Conservation (phyloP, 306 rosid species). For the Pyrus communis region DNA sequence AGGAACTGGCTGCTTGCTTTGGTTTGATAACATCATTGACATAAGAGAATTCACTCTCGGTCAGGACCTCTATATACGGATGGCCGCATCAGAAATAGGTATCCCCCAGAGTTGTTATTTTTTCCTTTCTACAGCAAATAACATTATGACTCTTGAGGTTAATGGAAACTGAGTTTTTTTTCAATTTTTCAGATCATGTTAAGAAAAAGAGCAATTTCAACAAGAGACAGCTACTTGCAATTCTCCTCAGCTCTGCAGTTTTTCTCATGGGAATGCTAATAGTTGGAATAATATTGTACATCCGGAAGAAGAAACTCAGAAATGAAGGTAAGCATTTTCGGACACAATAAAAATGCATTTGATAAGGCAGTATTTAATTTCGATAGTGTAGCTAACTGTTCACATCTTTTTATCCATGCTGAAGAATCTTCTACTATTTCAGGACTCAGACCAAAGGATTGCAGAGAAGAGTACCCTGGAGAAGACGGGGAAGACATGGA, state of each 20-base stretch:
- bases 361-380: neutral
- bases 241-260: neutral
- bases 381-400: no score
- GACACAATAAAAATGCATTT: neutral
- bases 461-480: neutral
- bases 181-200: no score
- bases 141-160: no score
- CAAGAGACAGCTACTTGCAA: neutral
- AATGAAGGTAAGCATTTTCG: neutral
- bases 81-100: neutral
- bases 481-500: constrained; percentile 2
- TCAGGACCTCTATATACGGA: constrained; percentile 13
- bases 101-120: neutral
- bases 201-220: neutral
- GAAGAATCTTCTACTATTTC: neutral
- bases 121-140: no score
- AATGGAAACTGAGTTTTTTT: no score
- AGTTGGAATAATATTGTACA: neutral
- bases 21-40: constrained; percentile 32
- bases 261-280: neutral
- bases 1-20: constrained; percentile 30
- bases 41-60: neutral
- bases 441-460: neutral
- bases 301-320: neutral
- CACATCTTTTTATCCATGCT: no score